Percentiles rank a stretch among this genome's conserved stretches.
phyloP scores from a whole-genome alignment of 1,284 basidiomycete species.

The Pseudozyma sp. region DNA sequence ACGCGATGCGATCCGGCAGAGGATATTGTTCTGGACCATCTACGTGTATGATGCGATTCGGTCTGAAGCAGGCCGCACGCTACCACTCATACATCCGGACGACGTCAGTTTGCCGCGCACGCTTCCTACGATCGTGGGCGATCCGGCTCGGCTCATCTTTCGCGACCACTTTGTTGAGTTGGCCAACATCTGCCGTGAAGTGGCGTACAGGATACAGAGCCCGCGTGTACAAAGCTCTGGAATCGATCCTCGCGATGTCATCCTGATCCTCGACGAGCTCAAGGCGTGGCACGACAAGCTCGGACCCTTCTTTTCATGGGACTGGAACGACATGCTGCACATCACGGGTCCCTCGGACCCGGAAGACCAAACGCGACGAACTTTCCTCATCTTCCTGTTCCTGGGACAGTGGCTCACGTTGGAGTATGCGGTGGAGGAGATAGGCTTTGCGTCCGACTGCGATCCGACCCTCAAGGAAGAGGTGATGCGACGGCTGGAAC shows the following conservation, averaged over 20 bases:
- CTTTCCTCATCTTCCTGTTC: slow-evolving; percentile 36
- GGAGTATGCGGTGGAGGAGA: slow-evolving; percentile 27
- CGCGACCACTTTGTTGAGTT: slow-evolving; percentile 29
- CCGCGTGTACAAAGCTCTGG: slow-evolving; percentile 15
- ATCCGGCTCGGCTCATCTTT: slow-evolving; percentile 9
- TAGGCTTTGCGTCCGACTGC: slow-evolving; percentile 6
- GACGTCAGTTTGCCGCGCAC: slow-evolving; percentile 13
- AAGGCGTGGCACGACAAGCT: slow-evolving; percentile 22
- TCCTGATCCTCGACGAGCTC: slow-evolving; percentile 23
- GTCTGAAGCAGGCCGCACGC: slow-evolving; percentile 22
- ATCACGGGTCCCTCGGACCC: slow-evolving; percentile 30
- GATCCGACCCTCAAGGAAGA: slow-evolving; percentile 2
- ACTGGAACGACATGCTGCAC: slow-evolving; percentile 45
- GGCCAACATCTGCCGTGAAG: slow-evolving; percentile 23
- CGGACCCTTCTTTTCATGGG: slow-evolving; percentile 19
- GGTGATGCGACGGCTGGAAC: slow-evolving; percentile 9
- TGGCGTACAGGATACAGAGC: slow-evolving; percentile 15
- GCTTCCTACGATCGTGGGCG: neutral
- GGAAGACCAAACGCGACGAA: slow-evolving; percentile 27
- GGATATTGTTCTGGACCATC: slow-evolving; percentile 39
- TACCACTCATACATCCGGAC: slow-evolving; percentile 25
- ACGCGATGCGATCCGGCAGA: slow-evolving; percentile 22
- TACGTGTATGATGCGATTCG: slow-evolving; percentile 48
- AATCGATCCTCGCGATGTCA: slow-evolving; percentile 20
- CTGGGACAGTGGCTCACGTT: slow-evolving; percentile 31